Evolutionary conservation across 2,329 filamentous ascomycete species (phyloP), one percentile per base, ranked within the genome.

Genomic region (Akanthomyces uredinophilus): DNA sequence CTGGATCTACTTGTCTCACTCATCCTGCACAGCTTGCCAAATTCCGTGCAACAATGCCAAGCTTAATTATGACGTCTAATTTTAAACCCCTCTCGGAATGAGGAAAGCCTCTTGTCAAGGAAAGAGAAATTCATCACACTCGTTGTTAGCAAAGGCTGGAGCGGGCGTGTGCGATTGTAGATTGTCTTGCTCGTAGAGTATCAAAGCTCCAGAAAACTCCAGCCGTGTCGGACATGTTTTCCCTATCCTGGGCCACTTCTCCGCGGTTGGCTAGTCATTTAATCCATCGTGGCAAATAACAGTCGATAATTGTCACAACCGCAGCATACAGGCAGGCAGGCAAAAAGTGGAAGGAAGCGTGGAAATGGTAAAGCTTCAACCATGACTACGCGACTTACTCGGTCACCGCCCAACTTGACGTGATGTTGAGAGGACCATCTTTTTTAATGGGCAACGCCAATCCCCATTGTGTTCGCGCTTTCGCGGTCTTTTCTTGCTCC

Each of bases 271-370:
- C 14, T 39, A 32, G 29, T 8, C 29, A 32, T 7, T 53, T 53
- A 29, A 13, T 44, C 18, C 22, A 51, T 59, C 18, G 56, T 27
- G 56, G 56, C 46, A 20, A 59, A n/a, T 8, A 29, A 43, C 27
- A 14, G 56, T 22, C 2, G 24, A 22, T 39, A 24, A 13, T 50
- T 50, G 29, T 52, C 4, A 13, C 16, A 50, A 20, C 4, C 18
- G 7, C 14, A 35, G 16, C 24, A 41, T 13, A 7, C 18, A 16
- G 57, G 37, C 47, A 51, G 57, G 47, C 57, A 51, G 57, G 57
- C 57, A 60, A 60, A 51, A 51, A 51, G 46, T 58, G 55, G 46
- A 20, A 49, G n/a, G 29, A 5, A 13, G 5, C n/a, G 44, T 35
- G 8, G 20, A 49, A 56, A 39, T 35, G 29, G 52, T 43, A 39